A percentile compares a stretch with the other conserved stretches of the same genome.
Evolutionary conservation across 148 eudicot species (phyloP).

Genomic region (Nepenthes mirabilis): DNA sequence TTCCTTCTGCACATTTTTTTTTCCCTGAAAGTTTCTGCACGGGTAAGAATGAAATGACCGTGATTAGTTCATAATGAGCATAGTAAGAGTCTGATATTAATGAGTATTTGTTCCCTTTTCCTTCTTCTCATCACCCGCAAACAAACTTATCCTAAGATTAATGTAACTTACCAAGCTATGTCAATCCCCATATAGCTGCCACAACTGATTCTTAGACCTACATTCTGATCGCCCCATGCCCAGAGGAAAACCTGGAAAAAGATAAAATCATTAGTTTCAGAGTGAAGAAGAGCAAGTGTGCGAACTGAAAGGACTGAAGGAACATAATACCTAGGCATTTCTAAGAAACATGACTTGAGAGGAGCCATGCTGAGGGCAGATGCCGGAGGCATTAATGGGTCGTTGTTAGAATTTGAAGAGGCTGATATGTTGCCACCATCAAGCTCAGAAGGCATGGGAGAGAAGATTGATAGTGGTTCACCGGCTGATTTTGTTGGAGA

Average conservation of each 20-base stretch:
- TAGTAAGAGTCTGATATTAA: no score
- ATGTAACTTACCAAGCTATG: conserved; percentile 35
- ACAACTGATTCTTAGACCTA: conserved; percentile 21
- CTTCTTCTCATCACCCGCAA: no score
- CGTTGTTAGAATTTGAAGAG: conserved; percentile 24
- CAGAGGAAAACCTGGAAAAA: conserved; percentile 29
- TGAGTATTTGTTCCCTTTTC: neutral
- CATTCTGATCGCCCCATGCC: conserved; percentile 65
- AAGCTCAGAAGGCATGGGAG: conserved; percentile 20
- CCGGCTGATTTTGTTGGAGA: conserved; percentile 61
- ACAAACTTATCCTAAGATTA: neutral
- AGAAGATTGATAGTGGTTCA: conserved; percentile 27
- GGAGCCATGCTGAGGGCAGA: conserved; percentile 29
- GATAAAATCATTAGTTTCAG: neutral
- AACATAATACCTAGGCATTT: conserved; percentile 55
- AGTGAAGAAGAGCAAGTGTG: neutral
- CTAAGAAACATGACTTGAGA: conserved; percentile 35
- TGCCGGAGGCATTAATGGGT: conserved; percentile 18
- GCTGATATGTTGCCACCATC: conserved; percentile 10
- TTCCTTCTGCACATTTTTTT: neutral
- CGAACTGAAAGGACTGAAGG: no score
- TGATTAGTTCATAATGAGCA: neutral
- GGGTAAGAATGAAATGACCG: conserved; percentile 1
- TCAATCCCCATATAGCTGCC: conserved; percentile 37
- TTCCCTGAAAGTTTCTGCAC: conserved; percentile 6